Base-by-base conservation (phyloP, 306 rosid genomes). In the Quercus wislizeni region DNA sequence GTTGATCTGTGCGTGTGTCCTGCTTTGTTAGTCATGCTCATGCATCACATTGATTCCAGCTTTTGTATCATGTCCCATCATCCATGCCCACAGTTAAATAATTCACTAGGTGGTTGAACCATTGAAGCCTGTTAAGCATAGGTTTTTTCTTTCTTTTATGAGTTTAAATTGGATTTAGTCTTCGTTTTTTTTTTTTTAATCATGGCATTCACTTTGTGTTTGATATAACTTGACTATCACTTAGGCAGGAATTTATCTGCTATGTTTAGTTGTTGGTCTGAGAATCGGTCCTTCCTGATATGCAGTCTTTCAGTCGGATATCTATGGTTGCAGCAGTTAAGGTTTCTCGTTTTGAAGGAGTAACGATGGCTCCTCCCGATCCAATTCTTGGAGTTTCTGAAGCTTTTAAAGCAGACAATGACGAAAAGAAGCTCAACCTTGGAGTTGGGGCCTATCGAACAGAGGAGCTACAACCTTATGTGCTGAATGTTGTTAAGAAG, bases 341-440 rank as follows among this genome's bases (percentile, higher is more conserved):
- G 73, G 88, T 83, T 38, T 95, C 99, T 88, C 91, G 89, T 78
- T 95, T 95, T 74, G 99, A 95, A 81, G 94, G 92, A 23, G 90
- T 95, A 15, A 86, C 94, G 1, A 89, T 95, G 99, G 99, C 99
- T 72, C 96, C 97, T 62, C 96, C 99, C 8, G 98, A 95, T 88
- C 99, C 99, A 56, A 95, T 95, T 90, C 98, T 95, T 52, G 99
- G 98, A 79, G 99, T 95, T 75, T 95, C 99, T n/a, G 99, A 95
- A 85, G 99, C 99, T 25, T 95, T 91, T 74, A 91, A 61, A 81
- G 98, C 99, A 2, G 92, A 91, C 81, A 85, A 88, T 0, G 85
- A 85, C 9, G 90, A 81, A 49, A 81, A 58, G 58, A 95, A 91
- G 88, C 99, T 95, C 86, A 95, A 95, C 81, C 97, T 95, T 79